Evolutionary conservation across 2,329 filamentous ascomycete genomes (phyloP).

Genomic region (Scorias spongiosa): DNA sequence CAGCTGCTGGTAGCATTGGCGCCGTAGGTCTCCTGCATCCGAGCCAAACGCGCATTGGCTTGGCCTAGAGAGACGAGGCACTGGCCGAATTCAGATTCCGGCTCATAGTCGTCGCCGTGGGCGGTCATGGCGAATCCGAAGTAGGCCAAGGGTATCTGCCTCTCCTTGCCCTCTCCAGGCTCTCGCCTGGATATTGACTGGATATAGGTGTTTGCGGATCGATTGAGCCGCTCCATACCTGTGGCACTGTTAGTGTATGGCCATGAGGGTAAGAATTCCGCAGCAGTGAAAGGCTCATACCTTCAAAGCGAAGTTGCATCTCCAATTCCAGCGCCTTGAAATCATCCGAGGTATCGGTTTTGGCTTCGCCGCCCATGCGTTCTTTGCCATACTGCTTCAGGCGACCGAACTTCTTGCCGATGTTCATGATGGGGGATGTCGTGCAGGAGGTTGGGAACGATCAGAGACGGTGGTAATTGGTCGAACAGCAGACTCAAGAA

Average conservation of each 20-base stretch:
- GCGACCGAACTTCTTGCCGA: constrained; percentile 82
- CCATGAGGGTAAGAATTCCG: not conserved
- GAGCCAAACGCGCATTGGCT: constrained; percentile 74
- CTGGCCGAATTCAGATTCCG: constrained; percentile 79
- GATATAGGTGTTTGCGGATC: constrained; percentile 70
- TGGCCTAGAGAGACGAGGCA: constrained; percentile 67
- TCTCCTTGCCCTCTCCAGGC: constrained; percentile 78
- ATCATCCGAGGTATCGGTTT: constrained; percentile 74
- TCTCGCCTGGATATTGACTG: constrained; percentile 76
- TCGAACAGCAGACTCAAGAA: too few species aligned
- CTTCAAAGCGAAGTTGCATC: constrained; percentile 78
- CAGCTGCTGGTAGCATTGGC: constrained; percentile 64
- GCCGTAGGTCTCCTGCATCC: constrained; percentile 72
- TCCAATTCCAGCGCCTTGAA: constrained; percentile 83
- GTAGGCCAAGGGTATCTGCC: constrained; percentile 62
- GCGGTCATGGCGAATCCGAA: constrained; percentile 72
- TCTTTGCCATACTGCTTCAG: constrained; percentile 97
- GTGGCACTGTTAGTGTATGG: constrained; percentile 1
- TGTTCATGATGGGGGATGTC: constrained; percentile 27
- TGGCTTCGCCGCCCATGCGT: constrained; percentile 84
- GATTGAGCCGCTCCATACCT: constrained; percentile 86
- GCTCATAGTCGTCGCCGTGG: constrained; percentile 86
- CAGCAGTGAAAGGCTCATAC: constrained; percentile 33
- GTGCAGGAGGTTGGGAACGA: too few species aligned
- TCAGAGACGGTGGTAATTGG: too few species aligned